Evolutionary conservation across 2,329 filamentous ascomycete genomes (phyloP), one percentile per base, ranked within the genome.

Genomic region (Harringtonia aguacate): DNA sequence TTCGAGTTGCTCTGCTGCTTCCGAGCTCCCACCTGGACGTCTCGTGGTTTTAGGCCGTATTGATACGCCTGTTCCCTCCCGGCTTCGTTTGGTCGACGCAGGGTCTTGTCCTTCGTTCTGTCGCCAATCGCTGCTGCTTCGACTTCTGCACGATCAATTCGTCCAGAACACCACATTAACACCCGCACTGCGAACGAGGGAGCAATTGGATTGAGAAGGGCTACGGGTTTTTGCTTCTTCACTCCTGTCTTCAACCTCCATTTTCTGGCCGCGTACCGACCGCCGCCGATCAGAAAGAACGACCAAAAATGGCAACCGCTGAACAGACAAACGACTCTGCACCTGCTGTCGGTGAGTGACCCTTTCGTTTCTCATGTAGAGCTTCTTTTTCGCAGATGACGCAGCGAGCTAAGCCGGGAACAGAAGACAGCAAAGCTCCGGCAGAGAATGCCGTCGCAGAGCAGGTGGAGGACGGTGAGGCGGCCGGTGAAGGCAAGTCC

Each of bases 401-500:
- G 12, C 42, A 34, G 15, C 18, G 15, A 41, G 21, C 44, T 45
- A 36, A 46, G 28, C 18, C 20, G 6, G 6, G 3, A 20, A n/a
- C 39, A 46, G 47, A 48, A 44, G 45, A 46, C 33, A 38, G 27
- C 34, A 38, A 27, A 30, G 13, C 31, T 18, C 22, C 29, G 18
- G 41, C 46, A 24, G 50, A 53, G 36, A 48, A 50, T 34, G 44
- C 47, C 13, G 44, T 41, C 20, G 29, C 40, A 18, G 49, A 52
- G 41, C 43, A 52, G 46, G 40, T 22, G n/a, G 48, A 53, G 47
- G 45, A 29, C 29, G 54, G 46, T 21, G 61, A 64, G 44, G 56
- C 56, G 30, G 48, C 51, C 18, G 36, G 36, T 28, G 61, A 63
- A 50, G 61, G 60, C 62, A 54, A 30, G 54, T n/a, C n/a, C n/a